Conservation (phyloP, 108 stramenopile genomes). For the Cyclotella distinguenda region DNA sequence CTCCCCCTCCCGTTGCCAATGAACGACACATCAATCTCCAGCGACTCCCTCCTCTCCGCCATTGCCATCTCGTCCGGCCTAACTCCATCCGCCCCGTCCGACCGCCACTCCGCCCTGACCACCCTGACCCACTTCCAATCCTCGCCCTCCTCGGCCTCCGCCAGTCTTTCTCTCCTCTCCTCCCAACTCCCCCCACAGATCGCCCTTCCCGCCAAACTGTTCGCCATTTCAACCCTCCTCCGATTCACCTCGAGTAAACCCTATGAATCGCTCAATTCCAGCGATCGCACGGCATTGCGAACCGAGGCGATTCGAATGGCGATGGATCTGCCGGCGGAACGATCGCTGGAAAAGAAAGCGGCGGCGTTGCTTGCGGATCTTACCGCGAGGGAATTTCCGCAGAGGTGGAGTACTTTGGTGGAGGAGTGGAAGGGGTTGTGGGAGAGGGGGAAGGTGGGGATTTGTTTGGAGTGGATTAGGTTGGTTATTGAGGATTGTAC, state of each 20-base stretch:
- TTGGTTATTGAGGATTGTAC: slow-evolving; percentile 88
- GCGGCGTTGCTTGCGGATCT: slow-evolving; percentile 67
- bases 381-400: slow-evolving; percentile 81
- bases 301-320: too few species aligned
- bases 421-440: slow-evolving; percentile 30
- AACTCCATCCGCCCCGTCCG: slow-evolving; percentile 40
- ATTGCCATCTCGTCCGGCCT: slow-evolving; percentile 74
- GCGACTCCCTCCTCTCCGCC: slow-evolving; percentile 66
- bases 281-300: too few species aligned
- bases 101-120: slow-evolving; percentile 65
- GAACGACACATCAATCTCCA: slow-evolving; percentile 59
- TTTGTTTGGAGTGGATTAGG: slow-evolving; percentile 74
- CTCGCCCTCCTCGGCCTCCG: slow-evolving; percentile 59
- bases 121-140: slow-evolving; percentile 76
- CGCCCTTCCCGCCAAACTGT: slow-evolving; percentile 74
- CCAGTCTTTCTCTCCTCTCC: slow-evolving; percentile 19
- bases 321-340: slow-evolving; percentile 39
- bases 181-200: slow-evolving; percentile 32
- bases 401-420: slow-evolving; percentile 80
- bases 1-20: slow-evolving; percentile 12
- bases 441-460: slow-evolving; percentile 63
- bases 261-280: too few species aligned
- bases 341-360: slow-evolving; percentile 10
- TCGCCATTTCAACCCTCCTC: too few species aligned
- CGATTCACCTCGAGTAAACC: too few species aligned